These are phyloP conservation scores for Chrysoporthe puriensis DNA, from an alignment of 2,329 filamentous ascomycete genomes.

Conservation along the genomic window DNA sequence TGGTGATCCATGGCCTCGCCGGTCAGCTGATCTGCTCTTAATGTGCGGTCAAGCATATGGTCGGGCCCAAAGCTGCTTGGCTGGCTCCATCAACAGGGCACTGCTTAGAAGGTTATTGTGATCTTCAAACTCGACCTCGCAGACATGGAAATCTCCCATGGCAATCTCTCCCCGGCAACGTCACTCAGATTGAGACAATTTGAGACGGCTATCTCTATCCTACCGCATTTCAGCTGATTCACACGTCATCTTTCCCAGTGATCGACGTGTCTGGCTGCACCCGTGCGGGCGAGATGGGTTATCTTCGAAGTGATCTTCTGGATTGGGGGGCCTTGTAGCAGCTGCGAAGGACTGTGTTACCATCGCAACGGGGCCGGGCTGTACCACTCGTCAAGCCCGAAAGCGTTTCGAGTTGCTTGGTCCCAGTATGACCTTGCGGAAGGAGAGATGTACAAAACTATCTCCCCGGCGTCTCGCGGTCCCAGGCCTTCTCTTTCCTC, in stretches of 20 bases:
- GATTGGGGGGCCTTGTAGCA: background rate
- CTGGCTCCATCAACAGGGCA: background rate
- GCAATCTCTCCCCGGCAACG: conserved; percentile 24
- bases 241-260: conserved; percentile 14
- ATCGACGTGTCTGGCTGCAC: conserved; percentile 6
- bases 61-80: background rate
- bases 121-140: conserved; percentile 22
- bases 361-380: conserved; percentile 6
- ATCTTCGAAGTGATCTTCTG: background rate
- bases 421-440: conserved; percentile 11
- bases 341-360: conserved; percentile 7
- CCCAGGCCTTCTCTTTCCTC: conserved; percentile 8
- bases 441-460: conserved; percentile 16
- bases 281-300: background rate
- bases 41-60: background rate
- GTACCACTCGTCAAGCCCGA: conserved; percentile 14
- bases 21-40: background rate
- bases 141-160: conserved; percentile 24
- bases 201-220: background rate
- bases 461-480: conserved; percentile 21
- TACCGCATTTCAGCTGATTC: conserved; percentile 6
- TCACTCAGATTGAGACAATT: conserved; percentile 20
- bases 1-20: background rate
- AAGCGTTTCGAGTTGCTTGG: conserved; percentile 18
- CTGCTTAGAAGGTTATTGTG: conserved; percentile 15